These are phyloP conservation scores for Podochytrium sp. DNA, from an alignment of 192 early-diverging fungal genomes.

Conservation along the genomic window DNA sequence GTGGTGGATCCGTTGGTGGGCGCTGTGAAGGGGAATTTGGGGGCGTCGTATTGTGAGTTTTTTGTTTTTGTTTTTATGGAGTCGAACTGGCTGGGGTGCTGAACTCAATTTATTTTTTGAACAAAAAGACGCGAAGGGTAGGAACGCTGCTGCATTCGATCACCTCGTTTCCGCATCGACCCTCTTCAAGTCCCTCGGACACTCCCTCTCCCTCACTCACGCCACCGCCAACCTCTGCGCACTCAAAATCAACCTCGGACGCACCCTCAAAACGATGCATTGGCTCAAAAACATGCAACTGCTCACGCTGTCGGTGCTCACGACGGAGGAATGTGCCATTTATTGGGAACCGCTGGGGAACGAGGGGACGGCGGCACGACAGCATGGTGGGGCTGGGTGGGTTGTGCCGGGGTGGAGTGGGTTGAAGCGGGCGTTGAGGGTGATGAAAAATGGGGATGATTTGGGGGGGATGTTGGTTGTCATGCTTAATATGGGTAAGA, in stretches of 20 bases:
- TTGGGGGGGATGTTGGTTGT: slow-evolving; percentile 13
- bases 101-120: not conserved
- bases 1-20: slow-evolving; percentile 4
- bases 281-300: slow-evolving; percentile 49
- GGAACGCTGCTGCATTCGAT: slow-evolving; percentile 35
- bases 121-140: slow-evolving; percentile 37
- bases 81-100: not conserved
- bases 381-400: slow-evolving; percentile 39
- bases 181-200: slow-evolving; percentile 35
- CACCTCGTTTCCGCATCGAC: slow-evolving; percentile 35
- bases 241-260: slow-evolving; percentile 40
- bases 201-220: slow-evolving; percentile 11
- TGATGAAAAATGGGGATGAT: slow-evolving; percentile 21
- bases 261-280: slow-evolving; percentile 39
- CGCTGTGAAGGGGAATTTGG: slow-evolving; percentile 2
- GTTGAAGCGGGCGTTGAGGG: not conserved
- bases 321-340: slow-evolving; percentile 36
- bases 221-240: slow-evolving; percentile 29
- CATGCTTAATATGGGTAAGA: slow-evolving; percentile 26
- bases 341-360: slow-evolving; percentile 39
- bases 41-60: slow-evolving; percentile 11
- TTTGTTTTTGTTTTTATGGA: slow-evolving; percentile 16
- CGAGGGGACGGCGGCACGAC: slow-evolving; percentile 24
- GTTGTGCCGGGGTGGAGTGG: slow-evolving; percentile 24
- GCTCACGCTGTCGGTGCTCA: slow-evolving; percentile 17